A percentile compares a stretch with the other conserved stretches of the same genome.
phyloP scores from a whole-genome alignment of 2,329 filamentous ascomycete genomes.

The Orbilia brochopaga region DNA sequence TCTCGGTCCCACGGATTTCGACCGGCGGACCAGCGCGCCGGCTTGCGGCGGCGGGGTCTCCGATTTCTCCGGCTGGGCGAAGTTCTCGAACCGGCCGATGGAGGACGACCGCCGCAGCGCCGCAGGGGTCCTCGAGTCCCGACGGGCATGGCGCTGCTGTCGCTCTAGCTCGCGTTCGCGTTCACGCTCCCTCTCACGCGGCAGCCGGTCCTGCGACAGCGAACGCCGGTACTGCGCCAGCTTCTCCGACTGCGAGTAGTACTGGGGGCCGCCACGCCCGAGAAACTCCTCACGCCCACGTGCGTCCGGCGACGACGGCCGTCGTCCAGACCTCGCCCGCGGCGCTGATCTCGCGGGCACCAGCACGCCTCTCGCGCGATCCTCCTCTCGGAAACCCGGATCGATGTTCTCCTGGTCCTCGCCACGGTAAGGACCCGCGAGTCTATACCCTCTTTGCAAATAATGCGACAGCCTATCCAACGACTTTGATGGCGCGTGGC shows the following conservation, averaged over 20 bases:
- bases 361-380: conserved; percentile 30
- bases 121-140: conserved; percentile 17
- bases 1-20: conserved; percentile 43
- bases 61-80: conserved; percentile 20
- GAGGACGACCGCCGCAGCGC: conserved; percentile 28
- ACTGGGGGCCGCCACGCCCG: conserved; percentile 13
- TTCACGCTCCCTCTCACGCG: neutral
- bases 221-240: conserved; percentile 25
- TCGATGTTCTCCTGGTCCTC: conserved; percentile 34
- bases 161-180: conserved; percentile 12
- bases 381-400: conserved; percentile 29
- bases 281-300: conserved; percentile 28
- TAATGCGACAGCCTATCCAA: conserved; percentile 44
- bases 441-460: conserved; percentile 31
- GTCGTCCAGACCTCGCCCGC: conserved; percentile 20
- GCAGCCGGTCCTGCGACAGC: conserved; percentile 33
- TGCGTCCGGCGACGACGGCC: conserved; percentile 31
- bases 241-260: conserved; percentile 37
- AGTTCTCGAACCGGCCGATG: conserved; percentile 28
- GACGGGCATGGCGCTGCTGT: conserved; percentile 23
- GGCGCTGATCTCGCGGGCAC: conserved; percentile 33
- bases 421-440: conserved; percentile 22
- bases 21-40: conserved; percentile 37
- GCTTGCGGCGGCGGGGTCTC: conserved; percentile 13
- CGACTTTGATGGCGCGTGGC: conserved; percentile 35